Percentiles rank a stretch among this genome's conserved stretches.
Conservation (phyloP, 768 basidiomycete genomes). For the Amyloporia xantha region DNA sequence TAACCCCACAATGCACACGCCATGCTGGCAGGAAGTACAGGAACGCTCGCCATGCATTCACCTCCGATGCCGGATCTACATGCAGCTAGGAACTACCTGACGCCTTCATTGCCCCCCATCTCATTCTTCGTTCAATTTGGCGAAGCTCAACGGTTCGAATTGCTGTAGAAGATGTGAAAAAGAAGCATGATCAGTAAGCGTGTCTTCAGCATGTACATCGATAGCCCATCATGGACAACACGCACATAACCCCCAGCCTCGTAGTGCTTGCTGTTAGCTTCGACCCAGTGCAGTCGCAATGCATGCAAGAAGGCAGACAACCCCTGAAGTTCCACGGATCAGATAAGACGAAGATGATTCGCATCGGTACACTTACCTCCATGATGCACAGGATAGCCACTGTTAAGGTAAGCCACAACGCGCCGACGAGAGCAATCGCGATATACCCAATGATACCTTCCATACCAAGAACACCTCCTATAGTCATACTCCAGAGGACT, state of each 20-base stretch:
- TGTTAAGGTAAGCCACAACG: constrained; percentile 76
- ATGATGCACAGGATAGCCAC: constrained; percentile 83
- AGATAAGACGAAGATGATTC: constrained; percentile 1
- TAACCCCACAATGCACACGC: constrained; percentile 1
- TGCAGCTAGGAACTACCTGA: constrained; percentile 2
- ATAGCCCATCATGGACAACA: constrained; percentile 21
- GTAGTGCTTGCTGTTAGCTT: constrained; percentile 95
- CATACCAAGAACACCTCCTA: constrained; percentile 56
- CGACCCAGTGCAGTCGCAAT: constrained; percentile 95
- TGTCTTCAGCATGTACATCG: constrained; percentile 23
- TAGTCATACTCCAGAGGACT: constrained; percentile 86
- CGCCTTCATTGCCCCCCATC: constrained; percentile 9
- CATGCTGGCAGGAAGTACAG: not conserved
- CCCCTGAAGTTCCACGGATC: constrained; percentile 43
- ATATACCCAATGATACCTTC: constrained; percentile 51
- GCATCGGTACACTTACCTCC: constrained; percentile 61
- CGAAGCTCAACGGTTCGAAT: constrained; percentile 44
- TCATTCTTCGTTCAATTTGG: constrained; percentile 30
- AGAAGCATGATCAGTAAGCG: constrained; percentile 17
- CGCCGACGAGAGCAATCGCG: constrained; percentile 40
- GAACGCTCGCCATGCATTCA: not conserved
- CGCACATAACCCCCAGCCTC: constrained; percentile 84
- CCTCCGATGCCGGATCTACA: constrained; percentile 10
- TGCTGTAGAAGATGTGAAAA: constrained; percentile 29
- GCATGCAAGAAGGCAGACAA: constrained; percentile 95